These are phyloP conservation scores for Entomophthora muscae DNA, from an alignment of 371 early-diverging fungal species.

Conservation along the genomic window DNA sequence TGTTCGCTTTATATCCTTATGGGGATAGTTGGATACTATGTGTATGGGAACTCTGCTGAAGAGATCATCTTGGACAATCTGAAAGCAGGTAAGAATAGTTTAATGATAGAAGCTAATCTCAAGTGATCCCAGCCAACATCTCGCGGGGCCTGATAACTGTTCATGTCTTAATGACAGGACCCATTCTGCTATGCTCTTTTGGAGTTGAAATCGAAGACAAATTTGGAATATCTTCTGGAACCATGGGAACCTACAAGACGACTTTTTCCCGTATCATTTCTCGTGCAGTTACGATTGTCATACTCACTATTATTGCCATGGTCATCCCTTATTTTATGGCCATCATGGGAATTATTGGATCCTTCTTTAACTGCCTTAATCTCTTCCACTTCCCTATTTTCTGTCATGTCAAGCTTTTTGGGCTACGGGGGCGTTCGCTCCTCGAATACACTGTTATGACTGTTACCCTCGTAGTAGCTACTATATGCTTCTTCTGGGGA, in stretches of 20 bases:
- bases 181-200: slow-evolving; percentile 61
- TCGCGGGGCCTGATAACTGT: slow-evolving; percentile 42
- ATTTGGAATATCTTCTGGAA: background rate
- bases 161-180: slow-evolving; percentile 62
- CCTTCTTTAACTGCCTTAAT: slow-evolving; percentile 50
- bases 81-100: background rate
- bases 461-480: slow-evolving; percentile 25
- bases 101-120: background rate
- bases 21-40: slow-evolving; percentile 49
- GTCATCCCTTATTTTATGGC: slow-evolving; percentile 60
- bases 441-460: background rate
- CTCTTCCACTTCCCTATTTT: slow-evolving; percentile 73
- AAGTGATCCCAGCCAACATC: background rate
- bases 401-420: slow-evolving; percentile 58
- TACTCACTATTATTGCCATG: slow-evolving; percentile 36
- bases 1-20: slow-evolving; percentile 50
- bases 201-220: slow-evolving; percentile 36
- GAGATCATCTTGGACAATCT: background rate
- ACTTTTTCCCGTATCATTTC: slow-evolving; percentile 31
- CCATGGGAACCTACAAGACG: slow-evolving; percentile 17
- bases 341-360: slow-evolving; percentile 67
- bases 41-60: background rate
- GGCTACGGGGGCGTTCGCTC: slow-evolving; percentile 16
- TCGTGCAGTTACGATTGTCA: slow-evolving; percentile 28
- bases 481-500: slow-evolving; percentile 52